phyloP scores from a whole-genome alignment of 805 yeast genomes.

The Lipomyces japonicus region DNA sequence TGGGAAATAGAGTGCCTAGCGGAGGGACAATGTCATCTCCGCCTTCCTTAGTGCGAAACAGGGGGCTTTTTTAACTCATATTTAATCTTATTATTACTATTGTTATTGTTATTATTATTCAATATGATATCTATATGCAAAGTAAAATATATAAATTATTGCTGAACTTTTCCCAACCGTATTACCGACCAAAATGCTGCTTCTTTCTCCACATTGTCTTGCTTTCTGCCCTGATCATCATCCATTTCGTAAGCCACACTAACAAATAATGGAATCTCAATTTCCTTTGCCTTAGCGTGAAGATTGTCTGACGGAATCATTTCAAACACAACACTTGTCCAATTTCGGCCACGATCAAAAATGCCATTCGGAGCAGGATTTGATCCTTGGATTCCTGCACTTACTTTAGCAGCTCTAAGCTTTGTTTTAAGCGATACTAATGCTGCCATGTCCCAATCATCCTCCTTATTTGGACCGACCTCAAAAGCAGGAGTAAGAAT shows the following conservation, averaged over 20 bases:
- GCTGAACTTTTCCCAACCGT: constrained; percentile 1
- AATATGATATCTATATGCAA: background rate
- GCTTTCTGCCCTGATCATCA: background rate
- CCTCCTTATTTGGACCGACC: constrained; percentile 21
- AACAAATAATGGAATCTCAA: constrained; percentile 23
- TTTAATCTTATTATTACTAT: too few relatives aligned
- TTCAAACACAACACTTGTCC: constrained; percentile 24
- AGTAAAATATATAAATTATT: background rate
- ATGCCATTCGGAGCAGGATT: constrained; percentile 7
- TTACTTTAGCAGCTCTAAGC: constrained; percentile 3
- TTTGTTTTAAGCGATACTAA: constrained; percentile 2
- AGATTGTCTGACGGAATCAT: constrained; percentile 7
- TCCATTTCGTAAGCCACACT: constrained; percentile 20
- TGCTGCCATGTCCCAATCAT: constrained; percentile 24
- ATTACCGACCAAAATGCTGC: constrained; percentile 6
- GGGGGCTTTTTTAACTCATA: too few relatives aligned
- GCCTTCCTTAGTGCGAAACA: too few relatives aligned
- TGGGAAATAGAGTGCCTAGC: too few relatives aligned
- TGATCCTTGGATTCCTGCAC: background rate
- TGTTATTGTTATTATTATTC: too few relatives aligned
- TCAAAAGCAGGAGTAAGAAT: constrained; percentile 20
- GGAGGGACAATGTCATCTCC: background rate
- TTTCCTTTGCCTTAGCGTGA: constrained; percentile 1
- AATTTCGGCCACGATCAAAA: constrained; percentile 21
- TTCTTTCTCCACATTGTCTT: background rate